A percentile compares a stretch with the other conserved stretches of the same genome.
These are phyloP conservation scores for Rubroboletus pulcherrimus DNA, from an alignment of 768 basidiomycete species.

Conservation along the genomic window DNA sequence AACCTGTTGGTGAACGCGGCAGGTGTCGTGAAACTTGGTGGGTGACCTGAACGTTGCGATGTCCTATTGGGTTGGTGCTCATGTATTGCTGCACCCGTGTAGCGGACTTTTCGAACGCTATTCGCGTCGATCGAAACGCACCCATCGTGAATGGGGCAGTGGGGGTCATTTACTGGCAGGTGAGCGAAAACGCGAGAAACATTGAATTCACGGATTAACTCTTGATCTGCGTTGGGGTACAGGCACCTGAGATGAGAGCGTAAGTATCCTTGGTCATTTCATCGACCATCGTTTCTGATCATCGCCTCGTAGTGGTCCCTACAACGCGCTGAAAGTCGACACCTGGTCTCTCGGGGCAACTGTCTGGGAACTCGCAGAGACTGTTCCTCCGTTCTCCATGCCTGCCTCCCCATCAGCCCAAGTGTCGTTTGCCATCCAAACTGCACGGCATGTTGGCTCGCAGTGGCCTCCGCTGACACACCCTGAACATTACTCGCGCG, in stretches of 20 bases:
- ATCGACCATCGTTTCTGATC: constrained; percentile 3
- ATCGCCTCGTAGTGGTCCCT: constrained; percentile 47
- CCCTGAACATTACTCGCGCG: constrained; percentile 58
- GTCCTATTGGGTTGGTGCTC: background rate
- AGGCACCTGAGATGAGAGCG: constrained; percentile 75
- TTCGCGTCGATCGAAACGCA: constrained; percentile 50
- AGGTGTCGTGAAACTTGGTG: constrained; percentile 74
- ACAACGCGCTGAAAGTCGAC: constrained; percentile 72
- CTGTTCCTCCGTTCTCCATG: constrained; percentile 67
- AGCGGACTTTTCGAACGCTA: constrained; percentile 83
- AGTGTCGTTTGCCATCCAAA: constrained; percentile 35
- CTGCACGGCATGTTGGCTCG: constrained; percentile 42
- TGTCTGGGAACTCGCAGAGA: constrained; percentile 77
- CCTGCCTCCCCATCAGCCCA: constrained; percentile 20
- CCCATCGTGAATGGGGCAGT: constrained; percentile 55
- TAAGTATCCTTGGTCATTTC: constrained; percentile 33
- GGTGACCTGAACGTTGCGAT: constrained; percentile 21
- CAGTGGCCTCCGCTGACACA: constrained; percentile 63
- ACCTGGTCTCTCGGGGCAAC: constrained; percentile 83
- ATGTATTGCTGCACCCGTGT: background rate
- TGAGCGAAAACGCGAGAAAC: constrained; percentile 23
- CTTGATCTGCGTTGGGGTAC: background rate
- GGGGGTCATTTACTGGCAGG: constrained; percentile 82
- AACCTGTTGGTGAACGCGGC: constrained; percentile 68
- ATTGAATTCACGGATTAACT: background rate